Percentiles rank a stretch among this genome's conserved stretches.
Conservation (phyloP, 2,329 filamentous ascomycete species). For the Coniochaeta sp. region DNA sequence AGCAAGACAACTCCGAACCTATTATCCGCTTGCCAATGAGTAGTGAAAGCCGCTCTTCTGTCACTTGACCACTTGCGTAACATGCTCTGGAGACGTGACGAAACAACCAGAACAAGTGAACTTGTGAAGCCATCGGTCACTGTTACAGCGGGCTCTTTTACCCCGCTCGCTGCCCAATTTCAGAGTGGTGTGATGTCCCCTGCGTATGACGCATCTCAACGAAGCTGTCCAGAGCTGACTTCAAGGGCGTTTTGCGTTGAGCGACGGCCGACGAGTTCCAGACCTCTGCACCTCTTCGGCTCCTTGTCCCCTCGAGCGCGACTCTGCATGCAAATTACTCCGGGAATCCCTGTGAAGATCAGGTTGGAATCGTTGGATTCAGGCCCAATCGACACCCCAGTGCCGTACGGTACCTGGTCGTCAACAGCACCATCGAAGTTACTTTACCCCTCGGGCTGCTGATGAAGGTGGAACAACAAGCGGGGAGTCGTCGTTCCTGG, state of each 20-base stretch:
- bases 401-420: neutral
- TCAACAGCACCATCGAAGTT: too few species aligned
- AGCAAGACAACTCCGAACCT: neutral
- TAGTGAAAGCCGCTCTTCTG: neutral
- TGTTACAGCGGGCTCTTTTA: neutral
- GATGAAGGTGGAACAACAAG: neutral
- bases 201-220: neutral
- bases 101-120: neutral
- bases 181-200: neutral
- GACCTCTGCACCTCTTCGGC: too few species aligned
- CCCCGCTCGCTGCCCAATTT: neutral
- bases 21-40: neutral
- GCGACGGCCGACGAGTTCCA: neutral
- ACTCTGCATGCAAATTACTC: neutral
- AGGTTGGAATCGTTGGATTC: neutral
- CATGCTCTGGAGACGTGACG: neutral
- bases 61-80: neutral
- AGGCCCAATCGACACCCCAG: neutral
- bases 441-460: neutral
- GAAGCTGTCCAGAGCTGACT: neutral
- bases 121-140: neutral
- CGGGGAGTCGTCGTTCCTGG: neutral
- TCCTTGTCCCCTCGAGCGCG: neutral
- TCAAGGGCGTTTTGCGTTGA: neutral
- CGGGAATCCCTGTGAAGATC: neutral